A percentile compares a stretch with the other conserved stretches of the same genome.
Conservation (phyloP, 768 basidiomycete genomes). For the Mycena leptocephala region DNA sequence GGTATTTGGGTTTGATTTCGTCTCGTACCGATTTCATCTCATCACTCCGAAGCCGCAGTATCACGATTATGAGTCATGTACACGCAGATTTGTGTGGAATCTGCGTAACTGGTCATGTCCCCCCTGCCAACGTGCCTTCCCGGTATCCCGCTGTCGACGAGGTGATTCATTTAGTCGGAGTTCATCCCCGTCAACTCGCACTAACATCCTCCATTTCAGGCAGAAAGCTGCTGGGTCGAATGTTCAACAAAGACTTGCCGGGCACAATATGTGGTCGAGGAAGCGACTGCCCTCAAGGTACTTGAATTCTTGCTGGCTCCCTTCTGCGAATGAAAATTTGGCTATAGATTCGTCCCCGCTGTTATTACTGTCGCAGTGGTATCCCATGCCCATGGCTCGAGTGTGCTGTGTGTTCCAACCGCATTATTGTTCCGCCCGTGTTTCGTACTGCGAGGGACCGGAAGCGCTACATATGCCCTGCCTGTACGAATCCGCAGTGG, state of each 20-base stretch:
- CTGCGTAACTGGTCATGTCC: constrained; percentile 24
- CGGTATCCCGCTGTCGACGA: constrained; percentile 28
- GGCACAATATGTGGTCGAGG: constrained; percentile 43
- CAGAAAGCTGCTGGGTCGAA: constrained; percentile 46
- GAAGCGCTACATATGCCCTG: constrained; percentile 39
- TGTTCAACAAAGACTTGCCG: constrained; percentile 40
- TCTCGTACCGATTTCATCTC: background rate
- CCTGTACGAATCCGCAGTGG: constrained; percentile 32
- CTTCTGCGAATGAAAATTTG: background rate
- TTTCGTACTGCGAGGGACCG: constrained; percentile 25
- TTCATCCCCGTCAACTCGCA: too few species aligned
- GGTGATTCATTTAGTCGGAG: background rate
- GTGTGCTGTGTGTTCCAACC: constrained; percentile 42
- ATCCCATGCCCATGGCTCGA: constrained; percentile 42
- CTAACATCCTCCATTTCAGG: too few species aligned
- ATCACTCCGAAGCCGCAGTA: constrained; percentile 36
- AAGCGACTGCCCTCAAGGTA: constrained; percentile 28
- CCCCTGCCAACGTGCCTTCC: background rate
- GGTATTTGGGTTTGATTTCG: constrained; percentile 27
- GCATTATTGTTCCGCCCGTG: constrained; percentile 39
- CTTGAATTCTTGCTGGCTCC: background rate
- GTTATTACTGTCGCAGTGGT: constrained; percentile 43
- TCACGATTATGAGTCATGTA: constrained; percentile 43
- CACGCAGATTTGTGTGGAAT: constrained; percentile 34
- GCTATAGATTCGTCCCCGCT: constrained; percentile 43